A percentile compares a stretch with the other conserved stretches of the same genome.
These are phyloP conservation scores for Asterella californica DNA, from an alignment of 225 moss, liverwort and hornwort species.

Conservation along the genomic window DNA sequence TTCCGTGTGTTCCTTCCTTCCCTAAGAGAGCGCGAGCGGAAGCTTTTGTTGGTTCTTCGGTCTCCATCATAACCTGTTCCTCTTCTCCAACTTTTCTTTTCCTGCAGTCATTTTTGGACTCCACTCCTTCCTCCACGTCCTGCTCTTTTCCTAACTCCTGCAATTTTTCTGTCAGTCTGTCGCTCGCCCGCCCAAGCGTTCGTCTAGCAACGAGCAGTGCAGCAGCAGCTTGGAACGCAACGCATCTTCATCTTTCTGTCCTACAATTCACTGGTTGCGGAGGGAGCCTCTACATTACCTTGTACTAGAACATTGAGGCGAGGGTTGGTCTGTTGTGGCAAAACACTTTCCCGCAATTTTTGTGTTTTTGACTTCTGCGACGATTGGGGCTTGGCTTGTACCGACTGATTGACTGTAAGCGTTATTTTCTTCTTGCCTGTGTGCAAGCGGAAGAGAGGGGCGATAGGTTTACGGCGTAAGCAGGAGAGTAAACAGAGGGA, in stretches of 20 bases:
- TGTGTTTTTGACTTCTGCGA: conserved; percentile 19
- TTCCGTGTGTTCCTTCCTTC: neutral
- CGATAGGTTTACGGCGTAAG: neutral
- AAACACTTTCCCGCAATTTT: conserved; percentile 7
- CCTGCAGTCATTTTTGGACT: neutral
- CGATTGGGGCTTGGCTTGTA: conserved; percentile 9
- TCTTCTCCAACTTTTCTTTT: neutral
- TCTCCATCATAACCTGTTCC: neutral
- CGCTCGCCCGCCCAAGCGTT: neutral
- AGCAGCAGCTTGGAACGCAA: conserved; percentile 5
- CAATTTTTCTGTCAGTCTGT: neutral
- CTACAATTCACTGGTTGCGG: conserved; percentile 5
- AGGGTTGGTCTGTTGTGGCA: conserved; percentile 3
- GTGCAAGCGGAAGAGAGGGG: neutral
- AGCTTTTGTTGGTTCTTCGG: neutral
- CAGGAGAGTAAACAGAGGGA: neutral
- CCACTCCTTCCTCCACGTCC: neutral
- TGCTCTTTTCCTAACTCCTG: neutral
- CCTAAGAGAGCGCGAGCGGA: neutral
- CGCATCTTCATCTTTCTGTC: neutral
- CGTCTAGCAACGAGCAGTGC: neutral
- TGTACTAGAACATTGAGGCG: neutral
- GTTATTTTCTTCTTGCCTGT: conserved; percentile 10
- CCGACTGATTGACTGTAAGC: conserved; percentile 10
- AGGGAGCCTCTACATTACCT: neutral